phyloP scores from a whole-genome alignment of 768 basidiomycete species.

The Suillus brevipes region DNA sequence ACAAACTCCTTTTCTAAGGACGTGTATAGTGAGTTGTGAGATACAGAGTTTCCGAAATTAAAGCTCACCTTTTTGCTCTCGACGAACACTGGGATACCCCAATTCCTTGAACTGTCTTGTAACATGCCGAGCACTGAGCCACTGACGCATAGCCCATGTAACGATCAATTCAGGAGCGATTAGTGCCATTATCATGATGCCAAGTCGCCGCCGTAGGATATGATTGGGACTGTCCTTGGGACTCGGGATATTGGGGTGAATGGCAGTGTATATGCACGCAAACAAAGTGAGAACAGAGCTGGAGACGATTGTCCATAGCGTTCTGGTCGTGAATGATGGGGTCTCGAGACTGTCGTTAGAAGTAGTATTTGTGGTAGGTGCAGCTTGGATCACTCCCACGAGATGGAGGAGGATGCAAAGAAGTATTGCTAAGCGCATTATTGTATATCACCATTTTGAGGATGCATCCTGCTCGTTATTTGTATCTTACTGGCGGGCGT shows the following conservation, averaged over 20 bases:
- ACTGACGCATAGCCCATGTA: conserved; percentile 19
- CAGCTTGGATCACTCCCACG: background rate
- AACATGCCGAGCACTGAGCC: conserved; percentile 10
- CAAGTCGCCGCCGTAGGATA: background rate
- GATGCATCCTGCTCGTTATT: too few relatives aligned
- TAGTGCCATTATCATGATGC: background rate
- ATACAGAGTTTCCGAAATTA: background rate
- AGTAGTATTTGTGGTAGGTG: background rate
- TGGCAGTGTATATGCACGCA: conserved; percentile 25
- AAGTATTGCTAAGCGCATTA: background rate
- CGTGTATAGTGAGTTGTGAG: background rate
- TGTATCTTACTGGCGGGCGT: too few relatives aligned
- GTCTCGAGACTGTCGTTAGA: background rate
- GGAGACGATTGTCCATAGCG: conserved; percentile 1
- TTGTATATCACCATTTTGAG: too few relatives aligned
- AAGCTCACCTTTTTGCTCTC: background rate
- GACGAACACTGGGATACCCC: background rate
- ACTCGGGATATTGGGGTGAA: conserved; percentile 28
- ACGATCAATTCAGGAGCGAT: background rate
- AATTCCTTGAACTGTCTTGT: background rate
- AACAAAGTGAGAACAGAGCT: conserved; percentile 27
- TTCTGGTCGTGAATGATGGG: conserved; percentile 17
- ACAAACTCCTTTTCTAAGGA: background rate
- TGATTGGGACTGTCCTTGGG: background rate
- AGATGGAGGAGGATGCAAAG: conserved; percentile 13